Percentiles rank a stretch among this genome's conserved stretches.
These are phyloP conservation scores for Pleurotus djamor DNA, from an alignment of 768 basidiomycete genomes.

Conservation along the genomic window DNA sequence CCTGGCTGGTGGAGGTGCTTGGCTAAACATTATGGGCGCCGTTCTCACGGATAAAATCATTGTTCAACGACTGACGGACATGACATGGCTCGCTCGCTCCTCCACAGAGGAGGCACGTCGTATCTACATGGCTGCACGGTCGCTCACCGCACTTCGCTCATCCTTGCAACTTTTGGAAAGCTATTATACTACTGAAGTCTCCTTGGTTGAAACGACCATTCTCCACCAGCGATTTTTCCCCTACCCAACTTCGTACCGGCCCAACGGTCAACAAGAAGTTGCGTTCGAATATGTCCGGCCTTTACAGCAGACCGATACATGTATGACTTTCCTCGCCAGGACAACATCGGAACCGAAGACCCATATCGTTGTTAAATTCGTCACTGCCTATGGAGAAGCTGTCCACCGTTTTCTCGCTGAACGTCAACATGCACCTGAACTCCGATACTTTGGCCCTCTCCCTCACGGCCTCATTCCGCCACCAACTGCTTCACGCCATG, in stretches of 20 bases:
- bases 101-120: slow-evolving; percentile 11
- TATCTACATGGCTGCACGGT: slow-evolving; percentile 11
- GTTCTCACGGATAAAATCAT: slow-evolving; percentile 22
- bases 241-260: slow-evolving; percentile 3
- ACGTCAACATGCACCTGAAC: slow-evolving; percentile 20
- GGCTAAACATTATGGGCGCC: slow-evolving; percentile 27
- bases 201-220: background rate
- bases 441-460: slow-evolving; percentile 25
- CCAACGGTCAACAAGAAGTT: background rate
- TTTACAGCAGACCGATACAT: slow-evolving; percentile 14
- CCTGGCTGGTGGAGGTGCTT: slow-evolving; percentile 22
- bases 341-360: background rate
- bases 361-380: slow-evolving; percentile 34
- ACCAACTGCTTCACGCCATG: background rate
- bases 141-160: slow-evolving; percentile 17
- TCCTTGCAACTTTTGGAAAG: slow-evolving; percentile 11
- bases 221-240: slow-evolving; percentile 14
- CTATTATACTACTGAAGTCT: slow-evolving; percentile 11
- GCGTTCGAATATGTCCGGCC: slow-evolving; percentile 17
- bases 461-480: background rate
- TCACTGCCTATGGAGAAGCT: slow-evolving; percentile 24
- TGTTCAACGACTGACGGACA: slow-evolving; percentile 30
- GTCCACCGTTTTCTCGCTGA: slow-evolving; percentile 28
- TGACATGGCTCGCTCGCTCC: slow-evolving; percentile 19
- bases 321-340: slow-evolving; percentile 20